Evolutionary conservation across 1,284 basidiomycete species (phyloP), one percentile per base, ranked within the genome.

Genomic region (Anthracocystis walkeri): DNA sequence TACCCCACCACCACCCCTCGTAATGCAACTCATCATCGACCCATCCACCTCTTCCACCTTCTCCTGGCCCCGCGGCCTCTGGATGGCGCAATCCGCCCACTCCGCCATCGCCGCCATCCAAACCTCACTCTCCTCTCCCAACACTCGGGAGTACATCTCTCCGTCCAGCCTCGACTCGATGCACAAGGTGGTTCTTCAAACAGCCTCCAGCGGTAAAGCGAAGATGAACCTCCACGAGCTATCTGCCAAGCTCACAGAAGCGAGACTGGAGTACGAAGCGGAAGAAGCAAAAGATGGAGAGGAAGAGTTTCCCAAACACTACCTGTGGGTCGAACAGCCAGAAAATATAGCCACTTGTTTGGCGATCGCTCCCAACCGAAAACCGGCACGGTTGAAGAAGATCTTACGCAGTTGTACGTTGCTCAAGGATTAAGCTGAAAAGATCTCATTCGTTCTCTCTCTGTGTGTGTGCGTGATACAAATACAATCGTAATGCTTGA

Each of bases 11-110:
- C 20, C 54, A 35, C 81, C 81, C n/a, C 69, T 84, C 4, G 81
- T 84, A 16, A 84, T 84, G 83, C 83, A 84, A 58, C 61, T 84
- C 48, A 80, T 84, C 52, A 66, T 84, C 50, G 79, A 82, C 65
- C 54, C 57, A 16, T 38, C 52, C 8, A 50, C 48, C 7, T 35
- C 66, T 0, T 25, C 62, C 33, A 21, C 55, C 4, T 29, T 87
- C 59, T 87, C 85, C 18, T 90, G 89, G 89, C 87, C 87, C 4
- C 83, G 87, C n/a, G 89, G 89, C 3, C 88, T 89, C 4, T 85
- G 89, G 61, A 89, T 90, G 88, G 88, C 88, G 0, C 89, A 89
- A 72, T 86, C 86, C 0, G 89, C 89, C 0, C 89, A 89, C 71
- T 89, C 89, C 2, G 87, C 89, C 8, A 86, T 87, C 4, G 89